Percentiles rank a stretch among this genome's conserved stretches.
These are phyloP conservation scores for Rhizophagus sp. DNA, from an alignment of 192 early-diverging fungal genomes.

Conservation along the genomic window DNA sequence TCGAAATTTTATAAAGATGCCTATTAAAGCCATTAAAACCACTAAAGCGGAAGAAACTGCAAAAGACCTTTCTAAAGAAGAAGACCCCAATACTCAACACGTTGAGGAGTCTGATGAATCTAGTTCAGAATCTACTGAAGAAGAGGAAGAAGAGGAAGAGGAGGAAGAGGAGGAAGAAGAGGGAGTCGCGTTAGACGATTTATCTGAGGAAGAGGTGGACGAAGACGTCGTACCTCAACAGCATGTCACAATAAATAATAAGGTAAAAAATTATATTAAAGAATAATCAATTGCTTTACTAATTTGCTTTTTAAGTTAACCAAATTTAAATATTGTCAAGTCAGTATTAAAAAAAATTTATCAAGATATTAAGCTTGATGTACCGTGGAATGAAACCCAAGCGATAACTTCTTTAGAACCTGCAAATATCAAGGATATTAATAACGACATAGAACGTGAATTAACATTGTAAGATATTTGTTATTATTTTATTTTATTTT, in stretches of 20 bases:
- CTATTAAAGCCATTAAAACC: too few species aligned
- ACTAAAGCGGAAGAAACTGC: too few species aligned
- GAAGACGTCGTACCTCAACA: background rate
- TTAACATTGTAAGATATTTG: conserved; percentile 64
- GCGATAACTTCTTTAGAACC: conserved; percentile 58
- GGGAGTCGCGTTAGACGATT: too few species aligned
- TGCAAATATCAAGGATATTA: conserved; percentile 57
- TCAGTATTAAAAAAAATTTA: conserved; percentile 59
- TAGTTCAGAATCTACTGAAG: background rate
- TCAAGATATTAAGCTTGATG: conserved; percentile 60
- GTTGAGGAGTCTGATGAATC: background rate
- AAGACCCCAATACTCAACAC: background rate
- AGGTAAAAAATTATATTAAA: background rate
- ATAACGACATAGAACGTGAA: conserved; percentile 93
- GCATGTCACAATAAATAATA: background rate
- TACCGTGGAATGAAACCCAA: conserved; percentile 74
- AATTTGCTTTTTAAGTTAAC: background rate
- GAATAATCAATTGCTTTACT: background rate
- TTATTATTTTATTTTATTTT: background rate
- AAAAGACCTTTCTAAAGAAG: background rate
- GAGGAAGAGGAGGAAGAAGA: background rate
- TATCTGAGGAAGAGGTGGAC: background rate
- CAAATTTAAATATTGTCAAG: conserved; percentile 30
- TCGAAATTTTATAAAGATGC: too few species aligned
- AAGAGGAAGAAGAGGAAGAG: background rate